Conservation (phyloP, 176 grass and related monocot genomes). For the Zoysia japonica region DNA sequence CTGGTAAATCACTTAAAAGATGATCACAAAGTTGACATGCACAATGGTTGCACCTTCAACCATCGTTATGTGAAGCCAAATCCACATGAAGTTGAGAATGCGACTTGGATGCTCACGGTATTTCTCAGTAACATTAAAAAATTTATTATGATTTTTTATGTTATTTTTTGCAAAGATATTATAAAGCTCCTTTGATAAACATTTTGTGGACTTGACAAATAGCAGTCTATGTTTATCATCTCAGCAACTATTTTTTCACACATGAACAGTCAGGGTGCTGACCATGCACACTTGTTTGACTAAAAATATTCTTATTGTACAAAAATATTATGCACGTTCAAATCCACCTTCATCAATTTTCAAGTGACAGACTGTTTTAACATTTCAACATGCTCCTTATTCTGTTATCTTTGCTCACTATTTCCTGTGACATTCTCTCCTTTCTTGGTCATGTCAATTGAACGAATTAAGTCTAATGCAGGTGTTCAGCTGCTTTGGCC, state of each 20-base stretch:
- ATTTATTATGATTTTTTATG: conserved; percentile 15
- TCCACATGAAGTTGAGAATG: conserved; percentile 65
- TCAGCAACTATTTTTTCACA: background rate
- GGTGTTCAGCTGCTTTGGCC: conserved; percentile 96
- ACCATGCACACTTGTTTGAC: conserved; percentile 7
- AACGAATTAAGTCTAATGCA: conserved; percentile 12
- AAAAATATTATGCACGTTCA: conserved; percentile 4
- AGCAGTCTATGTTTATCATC: background rate
- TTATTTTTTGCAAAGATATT: conserved; percentile 10
- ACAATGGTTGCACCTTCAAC: conserved; percentile 61
- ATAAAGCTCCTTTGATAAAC: background rate
- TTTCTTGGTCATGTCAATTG: background rate
- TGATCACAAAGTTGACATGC: conserved; percentile 71
- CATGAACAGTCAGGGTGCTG: background rate
- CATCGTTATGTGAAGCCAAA: conserved; percentile 65
- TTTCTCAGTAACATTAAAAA: background rate
- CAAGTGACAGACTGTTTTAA: background rate
- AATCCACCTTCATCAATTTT: conserved; percentile 27
- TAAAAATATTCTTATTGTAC: background rate
- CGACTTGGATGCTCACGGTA: conserved; percentile 72
- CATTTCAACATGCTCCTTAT: conserved; percentile 7
- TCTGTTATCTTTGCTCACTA: background rate
- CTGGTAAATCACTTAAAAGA: conserved; percentile 64
- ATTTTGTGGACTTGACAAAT: background rate
- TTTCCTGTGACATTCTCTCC: background rate